Evolutionary conservation across 2,329 filamentous ascomycete species (phyloP), one percentile per base, ranked within the genome.

Genomic region (Apiospora sp.): DNA sequence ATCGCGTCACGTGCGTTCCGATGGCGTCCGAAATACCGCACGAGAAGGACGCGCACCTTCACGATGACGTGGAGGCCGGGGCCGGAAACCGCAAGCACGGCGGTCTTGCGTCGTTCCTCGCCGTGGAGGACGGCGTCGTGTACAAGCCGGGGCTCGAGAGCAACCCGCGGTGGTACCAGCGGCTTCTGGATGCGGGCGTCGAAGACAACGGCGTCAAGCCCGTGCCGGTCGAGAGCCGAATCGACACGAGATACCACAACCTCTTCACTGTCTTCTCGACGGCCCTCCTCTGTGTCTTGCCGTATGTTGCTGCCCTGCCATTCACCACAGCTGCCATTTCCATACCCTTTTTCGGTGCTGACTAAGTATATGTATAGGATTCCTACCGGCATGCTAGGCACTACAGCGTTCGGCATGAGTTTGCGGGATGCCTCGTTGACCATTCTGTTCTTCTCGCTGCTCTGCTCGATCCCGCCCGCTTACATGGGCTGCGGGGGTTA

Each of bases 241-340:
- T 85, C 1, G 84, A 88, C 74, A 89, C 83, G 12, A 82, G 84
- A 48, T 88, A 88, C 75, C 84, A 84, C 79, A 88, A 89, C 73
- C 83, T 91, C 67, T 91, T 91, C 77, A 90, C 88, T 4, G 82
- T 91, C 34, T 91, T 90, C 84, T 89, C 90, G 77, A 89, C 87
- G 27, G 86, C 89, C 73, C 85, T 89, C 72, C 82, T 88, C 61
- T 90, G 87, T 76, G 83, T 90, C 10, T 77, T 91, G 44, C 89
- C 89, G 89, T 91, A 78, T 80, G 88, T 84, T 80, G 88, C 83
- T 49, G 44, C 43, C 27, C 37, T n/a, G 37, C 7, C 46, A 13
- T 43, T 8, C 16, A 8, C 30, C 34, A 44, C 61, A 54, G 14
- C 48, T 44, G 19, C 22, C 30, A 13, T 6, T 61, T 10, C 19